Evolutionary conservation across 306 rosid species (phyloP).

Genomic region (Erythrophleum fordii): DNA sequence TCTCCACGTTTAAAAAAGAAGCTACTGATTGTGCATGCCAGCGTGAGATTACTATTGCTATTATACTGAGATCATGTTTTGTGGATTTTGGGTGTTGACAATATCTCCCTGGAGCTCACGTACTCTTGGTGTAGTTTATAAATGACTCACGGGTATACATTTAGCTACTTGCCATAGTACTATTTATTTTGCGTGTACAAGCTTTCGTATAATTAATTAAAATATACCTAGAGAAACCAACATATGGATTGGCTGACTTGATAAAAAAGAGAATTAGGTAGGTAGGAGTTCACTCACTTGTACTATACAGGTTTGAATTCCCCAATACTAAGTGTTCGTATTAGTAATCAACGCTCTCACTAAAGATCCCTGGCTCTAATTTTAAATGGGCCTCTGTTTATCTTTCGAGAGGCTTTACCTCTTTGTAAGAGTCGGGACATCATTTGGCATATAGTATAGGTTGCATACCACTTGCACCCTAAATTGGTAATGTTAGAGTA

Average conservation of each 20-base stretch:
- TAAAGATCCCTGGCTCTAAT: too few relatives aligned
- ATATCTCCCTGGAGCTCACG: slow-evolving; percentile 6
- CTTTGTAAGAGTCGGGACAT: too few relatives aligned
- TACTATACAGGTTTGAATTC: too few relatives aligned
- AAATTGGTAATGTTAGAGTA: too few relatives aligned
- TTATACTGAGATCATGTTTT: slow-evolving; percentile 27
- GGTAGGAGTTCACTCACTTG: background rate
- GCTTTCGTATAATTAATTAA: background rate
- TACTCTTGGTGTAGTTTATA: slow-evolving; percentile 2
- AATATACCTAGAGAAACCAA: background rate
- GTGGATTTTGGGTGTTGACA: slow-evolving; percentile 25
- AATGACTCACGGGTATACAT: background rate
- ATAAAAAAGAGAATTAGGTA: too few relatives aligned
- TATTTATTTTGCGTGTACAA: background rate
- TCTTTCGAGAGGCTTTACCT: too few relatives aligned
- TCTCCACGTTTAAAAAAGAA: slow-evolving; percentile 10
- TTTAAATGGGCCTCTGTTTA: too few relatives aligned
- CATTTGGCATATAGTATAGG: too few relatives aligned
- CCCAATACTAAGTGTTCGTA: background rate
- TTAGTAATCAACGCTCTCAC: background rate
- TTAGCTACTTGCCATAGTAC: background rate
- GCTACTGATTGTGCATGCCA: slow-evolving; percentile 36
- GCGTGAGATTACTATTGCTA: background rate
- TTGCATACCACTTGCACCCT: too few relatives aligned
- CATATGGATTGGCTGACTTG: background rate